Evolutionary conservation across 768 basidiomycete species (phyloP).

Genomic region (Leccinellum rugosiceps): DNA sequence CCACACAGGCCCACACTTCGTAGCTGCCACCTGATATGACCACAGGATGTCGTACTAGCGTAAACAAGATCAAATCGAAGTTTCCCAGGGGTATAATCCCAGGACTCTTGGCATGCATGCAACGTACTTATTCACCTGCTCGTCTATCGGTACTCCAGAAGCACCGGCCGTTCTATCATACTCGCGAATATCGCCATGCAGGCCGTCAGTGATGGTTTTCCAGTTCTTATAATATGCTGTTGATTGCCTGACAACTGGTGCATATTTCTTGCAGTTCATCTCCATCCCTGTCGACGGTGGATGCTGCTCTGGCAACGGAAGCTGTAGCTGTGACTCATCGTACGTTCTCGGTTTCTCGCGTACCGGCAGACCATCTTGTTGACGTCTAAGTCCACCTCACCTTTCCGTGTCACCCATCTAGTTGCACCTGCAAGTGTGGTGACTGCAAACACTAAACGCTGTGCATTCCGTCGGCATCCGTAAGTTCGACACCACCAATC

Average conservation of each 20-base stretch:
- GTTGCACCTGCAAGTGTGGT: slow-evolving; percentile 21
- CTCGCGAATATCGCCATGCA: slow-evolving; percentile 11
- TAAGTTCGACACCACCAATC: background rate
- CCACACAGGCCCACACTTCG: no score
- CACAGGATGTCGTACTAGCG: no score
- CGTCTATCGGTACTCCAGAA: background rate
- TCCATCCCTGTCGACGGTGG: slow-evolving; percentile 13
- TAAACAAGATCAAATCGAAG: slow-evolving; percentile 2
- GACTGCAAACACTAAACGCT: no score
- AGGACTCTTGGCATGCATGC: background rate
- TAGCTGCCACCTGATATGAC: background rate
- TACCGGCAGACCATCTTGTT: background rate
- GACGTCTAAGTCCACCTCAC: background rate
- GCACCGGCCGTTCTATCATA: background rate
- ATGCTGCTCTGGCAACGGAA: slow-evolving; percentile 10
- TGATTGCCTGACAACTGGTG: background rate
- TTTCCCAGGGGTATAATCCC: slow-evolving; percentile 4
- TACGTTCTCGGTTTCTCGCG: background rate
- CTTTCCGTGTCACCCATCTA: background rate
- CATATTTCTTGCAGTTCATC: slow-evolving; percentile 1
- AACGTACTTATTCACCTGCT: background rate
- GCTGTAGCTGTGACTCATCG: slow-evolving; percentile 14
- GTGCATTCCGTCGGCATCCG: no score
- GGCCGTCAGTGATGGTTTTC: slow-evolving; percentile 8
- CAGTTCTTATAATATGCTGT: background rate